Evolutionary conservation across 2,329 filamentous ascomycete genomes (phyloP).

Genomic region (Diaporthe aspalathi): DNA sequence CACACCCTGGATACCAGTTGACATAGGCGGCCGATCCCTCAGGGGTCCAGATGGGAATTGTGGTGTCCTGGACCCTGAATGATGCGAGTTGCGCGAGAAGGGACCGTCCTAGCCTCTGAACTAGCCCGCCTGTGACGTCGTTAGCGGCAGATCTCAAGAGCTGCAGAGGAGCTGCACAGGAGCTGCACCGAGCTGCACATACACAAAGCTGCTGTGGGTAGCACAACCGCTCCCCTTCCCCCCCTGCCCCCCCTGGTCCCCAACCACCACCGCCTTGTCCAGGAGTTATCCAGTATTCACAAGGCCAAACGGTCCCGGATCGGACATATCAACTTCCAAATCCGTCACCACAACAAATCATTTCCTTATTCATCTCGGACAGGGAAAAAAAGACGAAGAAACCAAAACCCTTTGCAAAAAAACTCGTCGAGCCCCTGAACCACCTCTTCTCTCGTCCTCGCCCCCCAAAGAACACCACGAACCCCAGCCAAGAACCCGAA

Average conservation of each 20-base stretch:
- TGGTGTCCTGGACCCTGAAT: conserved; percentile 26
- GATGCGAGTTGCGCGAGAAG: neutral
- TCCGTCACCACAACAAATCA: conserved; percentile 16
- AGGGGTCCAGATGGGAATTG: conserved; percentile 1
- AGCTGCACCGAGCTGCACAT: neutral
- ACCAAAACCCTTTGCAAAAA: too few species aligned
- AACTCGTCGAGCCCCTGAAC: neutral
- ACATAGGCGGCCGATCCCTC: neutral
- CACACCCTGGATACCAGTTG: neutral
- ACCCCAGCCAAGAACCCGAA: neutral
- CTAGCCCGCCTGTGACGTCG: conserved; percentile 28
- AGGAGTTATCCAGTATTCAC: conserved; percentile 3
- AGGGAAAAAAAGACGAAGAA: neutral
- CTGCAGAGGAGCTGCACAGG: too few species aligned
- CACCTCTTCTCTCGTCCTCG: neutral
- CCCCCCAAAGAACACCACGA: neutral
- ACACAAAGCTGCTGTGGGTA: too few species aligned
- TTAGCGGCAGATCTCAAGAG: conserved; percentile 16
- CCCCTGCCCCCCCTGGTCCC: neutral
- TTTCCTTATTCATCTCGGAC: neutral
- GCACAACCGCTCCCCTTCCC: too few species aligned
- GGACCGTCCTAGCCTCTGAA: conserved; percentile 17
- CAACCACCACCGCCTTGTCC: conserved; percentile 9
- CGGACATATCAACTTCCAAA: conserved; percentile 22
- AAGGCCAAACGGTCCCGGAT: neutral